Conservation (phyloP, 768 basidiomycete genomes). For the Calvatia gigantea region DNA sequence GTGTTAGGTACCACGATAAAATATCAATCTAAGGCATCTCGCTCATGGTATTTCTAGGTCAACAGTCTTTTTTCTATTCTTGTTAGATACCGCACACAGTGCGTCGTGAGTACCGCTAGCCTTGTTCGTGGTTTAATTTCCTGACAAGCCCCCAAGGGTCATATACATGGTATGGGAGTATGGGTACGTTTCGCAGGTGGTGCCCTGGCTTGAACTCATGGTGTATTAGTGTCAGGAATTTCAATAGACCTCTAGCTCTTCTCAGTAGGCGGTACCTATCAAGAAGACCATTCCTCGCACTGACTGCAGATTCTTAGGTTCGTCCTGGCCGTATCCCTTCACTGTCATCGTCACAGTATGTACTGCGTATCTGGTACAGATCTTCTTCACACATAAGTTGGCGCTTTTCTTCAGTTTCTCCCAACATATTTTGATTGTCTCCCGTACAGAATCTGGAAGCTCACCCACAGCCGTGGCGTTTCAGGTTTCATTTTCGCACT, state of each 20-base stretch:
- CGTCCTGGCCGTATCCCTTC: neutral
- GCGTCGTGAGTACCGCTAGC: neutral
- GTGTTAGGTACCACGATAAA: no score
- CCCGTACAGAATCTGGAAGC: conserved; percentile 1
- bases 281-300: neutral
- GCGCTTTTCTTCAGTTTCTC: neutral
- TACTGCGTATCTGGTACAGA: neutral
- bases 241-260: conserved; percentile 14
- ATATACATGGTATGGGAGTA: conserved; percentile 17
- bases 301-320: neutral
- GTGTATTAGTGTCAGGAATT: conserved; percentile 19
- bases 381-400: neutral
- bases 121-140: neutral
- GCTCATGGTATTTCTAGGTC: neutral
- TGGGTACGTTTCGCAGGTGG: conserved; percentile 9
- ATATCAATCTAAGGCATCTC: neutral
- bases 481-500: neutral
- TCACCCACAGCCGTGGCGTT: neutral
- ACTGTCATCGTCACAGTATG: neutral
- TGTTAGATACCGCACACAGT: neutral
- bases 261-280: conserved; percentile 12
- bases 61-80: neutral
- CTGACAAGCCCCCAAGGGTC: neutral
- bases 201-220: neutral
- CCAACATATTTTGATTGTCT: neutral